Conservation (phyloP, 164 flowering plant genomes). For the Umbilicus rupestris region DNA sequence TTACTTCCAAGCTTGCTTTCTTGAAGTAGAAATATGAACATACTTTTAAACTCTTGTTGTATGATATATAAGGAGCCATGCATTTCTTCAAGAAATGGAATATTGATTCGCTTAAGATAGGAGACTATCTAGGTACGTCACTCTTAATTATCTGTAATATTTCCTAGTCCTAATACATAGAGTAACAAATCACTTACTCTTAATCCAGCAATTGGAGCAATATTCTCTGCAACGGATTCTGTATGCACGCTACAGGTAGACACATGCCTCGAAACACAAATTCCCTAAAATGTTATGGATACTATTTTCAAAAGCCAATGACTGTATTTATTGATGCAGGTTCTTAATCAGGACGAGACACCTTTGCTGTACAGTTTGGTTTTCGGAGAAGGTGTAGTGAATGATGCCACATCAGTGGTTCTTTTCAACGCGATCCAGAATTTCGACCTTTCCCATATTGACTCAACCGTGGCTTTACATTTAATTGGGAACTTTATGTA, state of each 20-base stretch:
- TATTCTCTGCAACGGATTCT: constrained; percentile 49
- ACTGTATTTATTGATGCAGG: constrained; percentile 20
- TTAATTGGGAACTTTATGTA: constrained; percentile 27
- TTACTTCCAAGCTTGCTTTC: too few relatives aligned
- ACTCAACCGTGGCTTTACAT: constrained; percentile 16
- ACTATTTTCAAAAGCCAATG: neutral
- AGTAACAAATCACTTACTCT: neutral
- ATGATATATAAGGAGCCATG: neutral
- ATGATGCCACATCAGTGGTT: constrained; percentile 51
- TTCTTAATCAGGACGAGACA: constrained; percentile 53
- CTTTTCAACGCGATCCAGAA: constrained; percentile 48
- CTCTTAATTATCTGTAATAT: neutral
- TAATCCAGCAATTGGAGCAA: constrained; percentile 41
- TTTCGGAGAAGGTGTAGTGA: constrained; percentile 57
- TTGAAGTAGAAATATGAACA: neutral
- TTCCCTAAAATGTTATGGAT: neutral
- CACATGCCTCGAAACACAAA: neutral
- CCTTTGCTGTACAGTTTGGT: constrained; percentile 49
- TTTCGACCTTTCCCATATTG: constrained; percentile 29
- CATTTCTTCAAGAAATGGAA: constrained; percentile 12
- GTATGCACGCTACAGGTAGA: constrained; percentile 53
- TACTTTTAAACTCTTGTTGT: neutral
- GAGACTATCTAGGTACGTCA: constrained; percentile 12
- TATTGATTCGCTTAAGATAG: constrained; percentile 11
- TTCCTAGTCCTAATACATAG: neutral